Evolutionary conservation across 2,329 filamentous ascomycete species (phyloP).

Genomic region (Neonectria coccinea): DNA sequence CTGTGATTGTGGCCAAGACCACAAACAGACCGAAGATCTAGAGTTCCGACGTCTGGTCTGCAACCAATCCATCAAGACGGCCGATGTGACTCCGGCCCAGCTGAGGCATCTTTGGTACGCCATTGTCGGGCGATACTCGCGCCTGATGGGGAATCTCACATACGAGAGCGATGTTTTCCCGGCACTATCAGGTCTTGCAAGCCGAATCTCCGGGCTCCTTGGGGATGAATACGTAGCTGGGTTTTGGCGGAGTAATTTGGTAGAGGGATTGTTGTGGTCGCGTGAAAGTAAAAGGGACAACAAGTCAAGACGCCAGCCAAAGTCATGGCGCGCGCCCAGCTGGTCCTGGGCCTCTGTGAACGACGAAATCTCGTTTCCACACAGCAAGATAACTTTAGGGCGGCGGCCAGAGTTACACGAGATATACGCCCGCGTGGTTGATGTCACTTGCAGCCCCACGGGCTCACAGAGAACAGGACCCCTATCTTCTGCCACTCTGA

Average conservation of each 20-base stretch:
- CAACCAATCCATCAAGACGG: constrained; percentile 25
- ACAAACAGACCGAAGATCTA: constrained; percentile 16
- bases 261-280: constrained; percentile 26
- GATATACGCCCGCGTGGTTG: constrained; percentile 9
- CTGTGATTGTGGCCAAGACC: constrained; percentile 22
- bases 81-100: constrained; percentile 22
- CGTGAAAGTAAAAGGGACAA: not conserved
- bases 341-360: constrained; percentile 31
- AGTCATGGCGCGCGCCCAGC: constrained; percentile 25
- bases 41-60: constrained; percentile 23
- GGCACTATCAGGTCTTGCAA: constrained; percentile 28
- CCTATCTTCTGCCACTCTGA: not conserved
- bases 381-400: constrained; percentile 3
- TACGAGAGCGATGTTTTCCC: constrained; percentile 29
- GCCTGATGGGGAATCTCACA: constrained; percentile 27
- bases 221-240: constrained; percentile 25
- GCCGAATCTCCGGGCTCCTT: constrained; percentile 21
- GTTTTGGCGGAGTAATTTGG: constrained; percentile 18
- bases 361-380: constrained; percentile 17
- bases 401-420: constrained; percentile 5
- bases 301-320: not conserved
- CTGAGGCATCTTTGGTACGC: constrained; percentile 26
- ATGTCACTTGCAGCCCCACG: not conserved
- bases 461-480: not conserved
- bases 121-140: constrained; percentile 26